A percentile compares a stretch with the other conserved stretches of the same genome.
phyloP scores from a whole-genome alignment of 306 rosid genomes.

The Dalbergia cochinchinensis region DNA sequence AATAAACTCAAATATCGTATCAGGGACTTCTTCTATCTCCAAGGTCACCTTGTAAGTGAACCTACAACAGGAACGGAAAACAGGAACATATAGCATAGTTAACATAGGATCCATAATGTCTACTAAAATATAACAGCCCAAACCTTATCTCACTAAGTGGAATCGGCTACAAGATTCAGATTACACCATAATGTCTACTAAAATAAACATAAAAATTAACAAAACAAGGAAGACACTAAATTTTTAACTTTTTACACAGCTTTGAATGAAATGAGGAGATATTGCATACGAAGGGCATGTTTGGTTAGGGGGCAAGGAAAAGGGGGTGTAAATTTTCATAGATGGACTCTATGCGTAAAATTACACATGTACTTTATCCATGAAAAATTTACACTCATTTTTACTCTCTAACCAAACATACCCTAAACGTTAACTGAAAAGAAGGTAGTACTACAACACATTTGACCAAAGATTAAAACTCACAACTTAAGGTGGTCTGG shows the following conservation, averaged over 20 bases:
- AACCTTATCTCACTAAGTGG: no score
- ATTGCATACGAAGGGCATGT: no score
- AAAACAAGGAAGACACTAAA: not conserved
- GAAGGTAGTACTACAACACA: not conserved
- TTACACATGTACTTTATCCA: no score
- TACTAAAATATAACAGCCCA: not conserved
- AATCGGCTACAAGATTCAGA: no score
- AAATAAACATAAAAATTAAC: not conserved
- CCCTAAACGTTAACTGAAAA: not conserved
- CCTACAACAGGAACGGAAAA: slow-evolving; percentile 51
- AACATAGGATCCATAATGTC: not conserved
- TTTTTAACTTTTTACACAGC: not conserved
- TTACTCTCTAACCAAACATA: no score
- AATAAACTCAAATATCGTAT: slow-evolving; percentile 59
- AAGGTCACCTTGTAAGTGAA: slow-evolving; percentile 71
- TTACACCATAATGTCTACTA: not conserved
- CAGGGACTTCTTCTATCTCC: slow-evolving; percentile 68
- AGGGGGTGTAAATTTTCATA: no score
- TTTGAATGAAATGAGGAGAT: not conserved
- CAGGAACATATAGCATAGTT: slow-evolving; percentile 13
- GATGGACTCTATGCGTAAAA: no score
- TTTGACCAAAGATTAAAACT: slow-evolving; percentile 35
- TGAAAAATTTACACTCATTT: no score
- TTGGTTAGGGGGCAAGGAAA: no score
- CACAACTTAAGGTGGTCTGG: slow-evolving; percentile 73